phyloP scores from a whole-genome alignment of 2,329 filamentous ascomycete species.

The Neocucurbitaria cava region DNA sequence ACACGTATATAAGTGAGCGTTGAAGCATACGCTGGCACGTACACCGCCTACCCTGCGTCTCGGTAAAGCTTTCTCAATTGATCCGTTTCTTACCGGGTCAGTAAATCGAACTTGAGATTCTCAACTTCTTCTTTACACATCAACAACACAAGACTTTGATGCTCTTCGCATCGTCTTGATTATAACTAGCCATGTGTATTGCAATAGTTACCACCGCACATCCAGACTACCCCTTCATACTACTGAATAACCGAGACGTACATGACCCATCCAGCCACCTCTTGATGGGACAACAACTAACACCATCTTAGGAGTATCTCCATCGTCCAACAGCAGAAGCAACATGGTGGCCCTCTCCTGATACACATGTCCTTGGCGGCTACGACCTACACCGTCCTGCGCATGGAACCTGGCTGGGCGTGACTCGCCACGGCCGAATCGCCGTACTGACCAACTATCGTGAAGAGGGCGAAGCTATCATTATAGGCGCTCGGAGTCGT shows the following conservation, averaged over 20 bases:
- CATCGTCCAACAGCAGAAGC: constrained; percentile 65
- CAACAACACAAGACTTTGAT: neutral
- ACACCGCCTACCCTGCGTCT: constrained; percentile 32
- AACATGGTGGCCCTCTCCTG: constrained; percentile 65
- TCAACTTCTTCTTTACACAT: neutral
- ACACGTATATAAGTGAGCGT: constrained; percentile 40
- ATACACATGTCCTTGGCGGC: constrained; percentile 64
- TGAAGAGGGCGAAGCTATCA: constrained; percentile 55
- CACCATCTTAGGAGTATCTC: constrained; percentile 62
- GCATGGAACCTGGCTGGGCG: constrained; percentile 70
- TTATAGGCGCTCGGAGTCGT: constrained; percentile 58
- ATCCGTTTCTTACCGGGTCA: constrained; percentile 19
- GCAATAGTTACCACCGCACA: constrained; percentile 58
- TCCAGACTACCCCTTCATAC: constrained; percentile 57
- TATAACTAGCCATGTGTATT: constrained; percentile 52
- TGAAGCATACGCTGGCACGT: constrained; percentile 23
- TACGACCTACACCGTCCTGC: constrained; percentile 66
- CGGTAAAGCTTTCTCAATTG: constrained; percentile 7
- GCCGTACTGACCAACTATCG: constrained; percentile 71
- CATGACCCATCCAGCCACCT: neutral
- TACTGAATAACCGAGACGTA: constrained; percentile 60
- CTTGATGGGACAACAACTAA: constrained; percentile 7
- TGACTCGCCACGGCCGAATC: constrained; percentile 66
- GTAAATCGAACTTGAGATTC: constrained; percentile 6
- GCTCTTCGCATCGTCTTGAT: neutral